Evolutionary conservation across 1,284 basidiomycete genomes (phyloP).

Genomic region (Heterobasidion irregulare): DNA sequence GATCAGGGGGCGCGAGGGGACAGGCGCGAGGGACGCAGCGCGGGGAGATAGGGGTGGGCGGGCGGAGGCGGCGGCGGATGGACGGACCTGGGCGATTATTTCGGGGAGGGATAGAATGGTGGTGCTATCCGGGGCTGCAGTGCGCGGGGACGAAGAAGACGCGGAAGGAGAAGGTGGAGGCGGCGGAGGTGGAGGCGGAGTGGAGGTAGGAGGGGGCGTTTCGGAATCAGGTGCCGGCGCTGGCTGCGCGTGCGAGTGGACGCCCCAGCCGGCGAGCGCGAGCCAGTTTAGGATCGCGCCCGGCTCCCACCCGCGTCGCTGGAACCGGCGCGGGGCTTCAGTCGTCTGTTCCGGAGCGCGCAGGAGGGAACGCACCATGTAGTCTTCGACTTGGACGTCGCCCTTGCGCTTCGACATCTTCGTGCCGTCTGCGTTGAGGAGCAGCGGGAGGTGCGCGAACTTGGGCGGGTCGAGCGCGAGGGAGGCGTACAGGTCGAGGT

Average conservation of each 20-base stretch:
- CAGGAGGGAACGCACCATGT: constrained; percentile 48
- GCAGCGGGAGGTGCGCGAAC: constrained; percentile 88
- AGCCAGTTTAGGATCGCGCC: constrained; percentile 90
- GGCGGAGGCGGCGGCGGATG: not conserved
- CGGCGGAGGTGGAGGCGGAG: constrained; percentile 8
- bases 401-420: constrained; percentile 95
- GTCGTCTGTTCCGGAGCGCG: not conserved
- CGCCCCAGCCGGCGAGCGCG: constrained; percentile 89
- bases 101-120: constrained; percentile 56
- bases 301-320: constrained; percentile 84
- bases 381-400: constrained; percentile 82
- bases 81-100: constrained; percentile 49
- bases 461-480: constrained; percentile 67
- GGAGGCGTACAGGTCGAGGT: constrained; percentile 83
- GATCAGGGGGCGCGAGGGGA: not conserved
- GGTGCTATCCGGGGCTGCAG: constrained; percentile 51
- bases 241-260: constrained; percentile 23
- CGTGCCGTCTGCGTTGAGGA: constrained; percentile 85
- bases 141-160: constrained; percentile 12
- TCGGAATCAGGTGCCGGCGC: not conserved
- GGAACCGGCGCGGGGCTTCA: not conserved
- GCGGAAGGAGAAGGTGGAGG: constrained; percentile 6
- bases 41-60: not conserved
- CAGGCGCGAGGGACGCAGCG: too few relatives aligned
- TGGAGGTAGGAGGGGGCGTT: constrained; percentile 10